phyloP scores from a whole-genome alignment of 495 filamentous ascomycete species.

The Trypethelium eluteriae region DNA sequence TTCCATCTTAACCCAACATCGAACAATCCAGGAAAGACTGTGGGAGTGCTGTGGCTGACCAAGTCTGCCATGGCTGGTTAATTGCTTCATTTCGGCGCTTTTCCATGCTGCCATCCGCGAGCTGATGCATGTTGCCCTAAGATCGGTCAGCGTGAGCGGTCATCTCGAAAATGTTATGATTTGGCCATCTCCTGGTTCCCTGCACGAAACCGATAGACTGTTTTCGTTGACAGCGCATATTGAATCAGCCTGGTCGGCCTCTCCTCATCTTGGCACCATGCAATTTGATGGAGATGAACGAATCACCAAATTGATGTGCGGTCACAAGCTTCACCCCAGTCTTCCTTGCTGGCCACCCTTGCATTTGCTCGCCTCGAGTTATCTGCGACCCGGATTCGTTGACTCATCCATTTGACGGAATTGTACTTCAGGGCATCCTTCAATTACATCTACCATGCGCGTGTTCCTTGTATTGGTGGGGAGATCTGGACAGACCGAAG shows the following conservation, averaged over 20 bases:
- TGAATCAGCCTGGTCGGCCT: neutral
- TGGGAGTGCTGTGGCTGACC: slow-evolving; percentile 1
- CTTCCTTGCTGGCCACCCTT: neutral
- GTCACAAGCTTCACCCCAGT: neutral
- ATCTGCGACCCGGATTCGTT: neutral
- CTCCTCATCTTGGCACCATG: slow-evolving; percentile 9
- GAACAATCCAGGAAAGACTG: neutral
- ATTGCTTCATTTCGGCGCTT: slow-evolving; percentile 9
- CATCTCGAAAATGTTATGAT: slow-evolving; percentile 10
- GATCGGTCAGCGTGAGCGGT: neutral
- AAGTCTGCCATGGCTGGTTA: neutral
- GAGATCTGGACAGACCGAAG: neutral
- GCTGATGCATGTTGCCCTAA: neutral
- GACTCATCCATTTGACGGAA: neutral
- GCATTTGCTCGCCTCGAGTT: neutral
- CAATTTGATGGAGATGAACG: slow-evolving; percentile 10
- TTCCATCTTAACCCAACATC: neutral
- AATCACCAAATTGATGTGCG: slow-evolving; percentile 1
- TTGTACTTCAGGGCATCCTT: neutral
- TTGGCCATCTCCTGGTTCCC: slow-evolving; percentile 3
- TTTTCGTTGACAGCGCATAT: slow-evolving; percentile 5
- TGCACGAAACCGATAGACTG: neutral
- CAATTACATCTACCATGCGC: too few relatives aligned
- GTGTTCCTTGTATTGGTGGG: neutral
- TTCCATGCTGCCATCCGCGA: neutral